Evolutionary conservation across 1,284 basidiomycete genomes (phyloP).

Genomic region (Inonotus obliquus): DNA sequence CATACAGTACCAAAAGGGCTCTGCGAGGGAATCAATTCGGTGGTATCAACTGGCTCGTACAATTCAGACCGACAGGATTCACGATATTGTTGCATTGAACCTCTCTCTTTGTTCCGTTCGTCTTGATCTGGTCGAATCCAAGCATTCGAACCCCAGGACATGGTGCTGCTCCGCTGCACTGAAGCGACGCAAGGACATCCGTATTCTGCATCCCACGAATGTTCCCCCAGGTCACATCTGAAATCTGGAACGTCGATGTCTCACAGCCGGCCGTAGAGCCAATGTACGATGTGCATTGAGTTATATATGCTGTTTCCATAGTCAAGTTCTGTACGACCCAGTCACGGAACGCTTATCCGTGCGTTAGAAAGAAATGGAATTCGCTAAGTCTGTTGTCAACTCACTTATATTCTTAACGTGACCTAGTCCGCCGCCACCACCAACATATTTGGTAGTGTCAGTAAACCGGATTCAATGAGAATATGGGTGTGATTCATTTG

Average conservation of each 20-base stretch:
- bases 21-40: too few relatives aligned
- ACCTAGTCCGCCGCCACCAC: not conserved
- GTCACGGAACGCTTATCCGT: constrained; percentile 27
- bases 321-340: constrained; percentile 27
- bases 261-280: constrained; percentile 31
- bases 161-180: constrained; percentile 31
- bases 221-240: constrained; percentile 31
- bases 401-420: not conserved
- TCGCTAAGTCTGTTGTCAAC: not conserved
- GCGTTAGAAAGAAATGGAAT: not conserved
- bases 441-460: not conserved
- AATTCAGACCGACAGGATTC: constrained; percentile 28
- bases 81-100: constrained; percentile 27
- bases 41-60: constrained; percentile 17
- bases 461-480: not conserved
- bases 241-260: constrained; percentile 31
- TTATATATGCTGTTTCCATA: constrained; percentile 26
- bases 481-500: not conserved
- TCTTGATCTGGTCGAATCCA: constrained; percentile 24
- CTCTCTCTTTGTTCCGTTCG: constrained; percentile 18
- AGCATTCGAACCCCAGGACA: constrained; percentile 27
- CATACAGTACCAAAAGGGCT: too few relatives aligned
- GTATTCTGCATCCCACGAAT: constrained; percentile 26
- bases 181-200: constrained; percentile 25
- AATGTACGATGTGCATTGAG: constrained; percentile 32